Evolutionary conservation across 164 flowering plant species (phyloP).

Genomic region (Saururus chinensis): DNA sequence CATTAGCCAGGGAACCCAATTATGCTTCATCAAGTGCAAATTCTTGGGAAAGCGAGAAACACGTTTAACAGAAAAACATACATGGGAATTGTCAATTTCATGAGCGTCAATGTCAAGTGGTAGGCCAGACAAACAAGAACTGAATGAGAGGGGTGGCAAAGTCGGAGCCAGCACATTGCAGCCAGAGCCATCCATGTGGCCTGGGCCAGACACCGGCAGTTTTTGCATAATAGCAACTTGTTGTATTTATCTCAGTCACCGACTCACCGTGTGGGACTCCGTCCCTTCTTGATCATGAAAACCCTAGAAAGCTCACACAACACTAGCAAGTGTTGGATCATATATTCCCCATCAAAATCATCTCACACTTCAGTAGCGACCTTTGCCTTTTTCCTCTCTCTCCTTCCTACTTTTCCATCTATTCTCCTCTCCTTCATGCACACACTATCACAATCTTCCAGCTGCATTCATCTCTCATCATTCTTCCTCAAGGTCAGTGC

Average conservation of each 20-base stretch:
- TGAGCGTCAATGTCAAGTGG: too few relatives aligned
- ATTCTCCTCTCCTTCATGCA: neutral
- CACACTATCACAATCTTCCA: neutral
- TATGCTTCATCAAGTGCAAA: too few relatives aligned
- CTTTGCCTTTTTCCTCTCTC: neutral
- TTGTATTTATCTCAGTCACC: neutral
- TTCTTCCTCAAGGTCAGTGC: neutral
- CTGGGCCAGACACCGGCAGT: neutral
- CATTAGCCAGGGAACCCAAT: too few relatives aligned
- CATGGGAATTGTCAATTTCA: too few relatives aligned
- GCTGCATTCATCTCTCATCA: neutral
- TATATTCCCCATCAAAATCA: conserved; percentile 1
- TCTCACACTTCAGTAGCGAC: neutral
- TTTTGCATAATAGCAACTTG: too few relatives aligned
- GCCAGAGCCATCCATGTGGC: conserved; percentile 1
- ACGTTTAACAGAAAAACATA: too few relatives aligned
- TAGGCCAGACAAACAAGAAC: too few relatives aligned
- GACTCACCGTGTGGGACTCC: neutral
- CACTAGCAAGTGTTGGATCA: neutral
- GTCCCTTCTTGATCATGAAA: neutral
- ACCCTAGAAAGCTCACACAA: neutral
- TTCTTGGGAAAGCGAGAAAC: too few relatives aligned
- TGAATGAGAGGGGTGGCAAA: too few relatives aligned
- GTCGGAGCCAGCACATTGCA: neutral
- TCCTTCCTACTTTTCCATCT: neutral